Conservation (phyloP, 75 land plant genomes). For the Cunninghamia lanceolata region DNA sequence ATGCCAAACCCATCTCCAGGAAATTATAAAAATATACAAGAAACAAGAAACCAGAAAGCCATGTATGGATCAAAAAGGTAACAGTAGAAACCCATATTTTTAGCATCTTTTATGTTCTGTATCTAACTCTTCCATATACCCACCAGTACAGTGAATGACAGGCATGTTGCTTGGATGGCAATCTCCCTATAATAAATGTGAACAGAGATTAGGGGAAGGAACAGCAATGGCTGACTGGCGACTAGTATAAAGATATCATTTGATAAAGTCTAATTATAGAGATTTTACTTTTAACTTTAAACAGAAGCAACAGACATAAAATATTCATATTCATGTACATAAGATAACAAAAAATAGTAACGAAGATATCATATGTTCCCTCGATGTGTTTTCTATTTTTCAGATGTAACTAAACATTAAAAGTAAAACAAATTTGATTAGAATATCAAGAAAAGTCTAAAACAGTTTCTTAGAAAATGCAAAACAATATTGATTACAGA, state of each 20-base stretch:
- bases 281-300: not conserved
- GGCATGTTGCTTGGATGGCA: not conserved
- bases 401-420: not conserved
- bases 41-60: too few species aligned
- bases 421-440: not conserved
- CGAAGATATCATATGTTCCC: not conserved
- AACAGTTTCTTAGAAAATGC: not conserved
- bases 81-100: not conserved
- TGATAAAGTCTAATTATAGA: not conserved
- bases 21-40: too few species aligned
- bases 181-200: not conserved
- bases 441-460: not conserved
- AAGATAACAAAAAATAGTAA: not conserved
- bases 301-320: not conserved
- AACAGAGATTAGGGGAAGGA: not conserved
- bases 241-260: not conserved
- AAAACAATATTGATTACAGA: not conserved
- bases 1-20: too few species aligned
- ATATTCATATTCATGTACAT: not conserved
- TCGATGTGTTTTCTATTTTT: not conserved
- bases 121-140: not conserved
- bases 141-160: not conserved
- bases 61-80: not conserved
- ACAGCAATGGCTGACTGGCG: not conserved
- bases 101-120: not conserved